Base-by-base conservation (phyloP, 75 land plant genomes). In the Pseudotsuga menziesii region DNA sequence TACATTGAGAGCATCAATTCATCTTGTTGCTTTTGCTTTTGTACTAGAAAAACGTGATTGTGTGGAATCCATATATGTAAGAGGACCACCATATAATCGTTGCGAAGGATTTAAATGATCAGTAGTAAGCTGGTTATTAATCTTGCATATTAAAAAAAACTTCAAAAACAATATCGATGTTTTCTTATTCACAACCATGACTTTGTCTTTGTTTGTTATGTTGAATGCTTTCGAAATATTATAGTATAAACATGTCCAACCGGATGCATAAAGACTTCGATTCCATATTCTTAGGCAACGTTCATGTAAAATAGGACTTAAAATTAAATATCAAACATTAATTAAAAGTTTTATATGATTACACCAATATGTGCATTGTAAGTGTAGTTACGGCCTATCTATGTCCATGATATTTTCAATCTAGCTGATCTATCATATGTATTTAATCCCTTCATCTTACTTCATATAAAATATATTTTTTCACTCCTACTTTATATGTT, bases 61-160 rank as follows among this genome's bases (percentile, higher is more conserved):
- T 74, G 94, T 94, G 35, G 99, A 88, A 63, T 97, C 84, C 62
- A 97, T 81, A 77, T 97, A 95, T 57, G 99, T 97, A 4, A 97
- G 89, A 81, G 99, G 99, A 76, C 89, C 96, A 74, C 99, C 99
- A 76, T 90, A 97, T 55, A 97, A 83, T 73, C 98, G 88, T 78
- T 97, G 88, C 99, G n/a, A n/a, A n/a, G n/a, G n/a, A n/a, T n/a
- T n/a, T n/a, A n/a, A n/a, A n/a, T n/a, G n/a, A n/a, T n/a, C n/a
- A n/a, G n/a, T n/a, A n/a, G n/a, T n/a, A n/a, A n/a, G n/a, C n/a
- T n/a, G n/a, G n/a, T n/a, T n/a, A 97, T 97, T n/a, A 41, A 5
- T 5, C 44, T 41, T 41, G 5, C 44, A 41, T 0, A 5, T 41
- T 4, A 41, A 5, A 4, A 0, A 5, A 5, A 5, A 41, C n/a